Conservation (phyloP, 2,329 filamentous ascomycete genomes). For the Chaetomium globosum region DNA sequence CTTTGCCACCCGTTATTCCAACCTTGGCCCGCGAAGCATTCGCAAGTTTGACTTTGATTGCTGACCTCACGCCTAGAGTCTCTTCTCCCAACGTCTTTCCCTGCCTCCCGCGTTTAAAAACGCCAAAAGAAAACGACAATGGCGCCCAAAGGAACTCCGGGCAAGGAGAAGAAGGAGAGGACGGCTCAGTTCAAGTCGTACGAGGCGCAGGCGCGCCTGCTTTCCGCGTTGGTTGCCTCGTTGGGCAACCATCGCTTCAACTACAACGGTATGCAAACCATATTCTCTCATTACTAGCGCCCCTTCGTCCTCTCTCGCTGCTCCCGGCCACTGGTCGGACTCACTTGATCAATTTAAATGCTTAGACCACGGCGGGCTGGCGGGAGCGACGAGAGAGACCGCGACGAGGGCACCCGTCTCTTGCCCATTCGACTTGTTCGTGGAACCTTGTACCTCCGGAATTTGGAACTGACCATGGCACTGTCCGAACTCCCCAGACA, state of each 20-base stretch:
- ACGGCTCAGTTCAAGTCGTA: constrained; percentile 62
- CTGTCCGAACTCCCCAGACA: constrained; percentile 45
- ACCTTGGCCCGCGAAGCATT: neutral
- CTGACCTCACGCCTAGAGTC: neutral
- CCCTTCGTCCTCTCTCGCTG: constrained; percentile 1
- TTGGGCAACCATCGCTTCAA: constrained; percentile 57
- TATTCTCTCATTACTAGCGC: neutral
- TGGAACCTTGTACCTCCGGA: constrained; percentile 4
- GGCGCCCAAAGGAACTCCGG: constrained; percentile 7
- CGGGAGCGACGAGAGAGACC: constrained; percentile 17
- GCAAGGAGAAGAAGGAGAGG: constrained; percentile 7
- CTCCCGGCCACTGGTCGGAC: constrained; percentile 3
- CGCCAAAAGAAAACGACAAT: constrained; percentile 10
- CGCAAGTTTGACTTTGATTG: neutral
- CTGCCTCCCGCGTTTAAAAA: neutral
- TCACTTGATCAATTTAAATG: constrained; percentile 11
- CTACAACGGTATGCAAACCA: constrained; percentile 58
- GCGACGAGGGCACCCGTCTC: neutral
- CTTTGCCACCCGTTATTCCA: neutral
- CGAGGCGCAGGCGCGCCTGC: constrained; percentile 61
- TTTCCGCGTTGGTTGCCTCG: constrained; percentile 63
- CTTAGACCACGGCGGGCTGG: constrained; percentile 1
- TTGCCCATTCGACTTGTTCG: constrained; percentile 1
- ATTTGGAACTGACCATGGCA: constrained; percentile 29
- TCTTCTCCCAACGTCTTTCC: neutral